Conservation (phyloP, 1,139 yeast species). For the Nadsonia starkeyi-henricii region DNA sequence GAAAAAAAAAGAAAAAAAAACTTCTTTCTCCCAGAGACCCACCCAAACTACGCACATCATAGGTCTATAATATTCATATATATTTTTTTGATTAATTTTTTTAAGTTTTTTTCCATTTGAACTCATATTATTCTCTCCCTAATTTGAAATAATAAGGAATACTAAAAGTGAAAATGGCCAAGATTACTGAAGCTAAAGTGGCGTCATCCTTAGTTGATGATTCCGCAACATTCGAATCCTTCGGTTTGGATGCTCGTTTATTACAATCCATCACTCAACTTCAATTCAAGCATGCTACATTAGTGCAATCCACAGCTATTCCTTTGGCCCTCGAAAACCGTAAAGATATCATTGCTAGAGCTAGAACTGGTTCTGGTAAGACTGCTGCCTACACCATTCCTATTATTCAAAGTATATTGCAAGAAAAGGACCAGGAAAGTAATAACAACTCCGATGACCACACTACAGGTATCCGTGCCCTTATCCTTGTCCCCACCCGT, state of each 20-base stretch:
- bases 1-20: neutral
- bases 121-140: neutral
- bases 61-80: no score
- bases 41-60: no score
- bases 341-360: constrained; percentile 76
- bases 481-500: constrained; percentile 72
- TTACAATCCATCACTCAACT: constrained; percentile 61
- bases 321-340: constrained; percentile 80
- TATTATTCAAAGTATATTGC: constrained; percentile 52
- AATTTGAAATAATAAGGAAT: neutral
- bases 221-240: constrained; percentile 11
- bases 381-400: constrained; percentile 79
- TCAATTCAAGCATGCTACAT: constrained; percentile 76
- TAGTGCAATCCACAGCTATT: constrained; percentile 82
- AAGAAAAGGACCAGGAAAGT: constrained; percentile 16
- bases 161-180: neutral
- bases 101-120: neutral
- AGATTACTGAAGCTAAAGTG: neutral
- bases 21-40: neutral
- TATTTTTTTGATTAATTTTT: neutral
- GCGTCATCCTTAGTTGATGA: neutral
- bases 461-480: constrained; percentile 17
- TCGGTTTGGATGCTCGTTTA: constrained; percentile 59
- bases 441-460: constrained; percentile 16
- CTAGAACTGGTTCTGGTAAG: constrained; percentile 85